A percentile compares a stretch with the other conserved stretches of the same genome.
Conservation (phyloP, 768 basidiomycete genomes). For the Tubosaeta sp. region DNA sequence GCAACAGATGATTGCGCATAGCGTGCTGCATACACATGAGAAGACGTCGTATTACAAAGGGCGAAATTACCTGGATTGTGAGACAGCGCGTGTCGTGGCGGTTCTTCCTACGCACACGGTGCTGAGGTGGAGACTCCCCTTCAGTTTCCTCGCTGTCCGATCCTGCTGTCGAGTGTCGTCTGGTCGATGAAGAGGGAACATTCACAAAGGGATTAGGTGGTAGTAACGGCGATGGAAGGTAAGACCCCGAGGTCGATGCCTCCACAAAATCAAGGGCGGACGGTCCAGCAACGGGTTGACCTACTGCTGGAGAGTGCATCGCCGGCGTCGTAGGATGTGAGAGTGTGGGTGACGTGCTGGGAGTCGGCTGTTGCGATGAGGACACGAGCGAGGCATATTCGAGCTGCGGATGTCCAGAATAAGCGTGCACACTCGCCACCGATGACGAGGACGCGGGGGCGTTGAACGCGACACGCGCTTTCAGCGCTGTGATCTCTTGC, state of each 20-base stretch:
- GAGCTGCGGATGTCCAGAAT: constrained; percentile 4
- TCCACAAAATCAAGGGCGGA: constrained; percentile 6
- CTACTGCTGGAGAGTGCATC: constrained; percentile 15
- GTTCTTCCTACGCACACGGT: constrained; percentile 44
- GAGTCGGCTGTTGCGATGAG: constrained; percentile 27
- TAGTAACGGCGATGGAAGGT: constrained; percentile 16
- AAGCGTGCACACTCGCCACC: not conserved
- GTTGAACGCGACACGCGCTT: constrained; percentile 34
- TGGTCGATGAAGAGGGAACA: constrained; percentile 9
- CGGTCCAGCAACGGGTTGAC: constrained; percentile 11
- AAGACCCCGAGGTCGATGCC: not conserved
- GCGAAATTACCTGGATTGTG: constrained; percentile 55
- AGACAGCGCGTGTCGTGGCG: constrained; percentile 63
- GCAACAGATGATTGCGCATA: constrained; percentile 62
- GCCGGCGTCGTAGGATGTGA: constrained; percentile 27
- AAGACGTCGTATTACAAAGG: not conserved
- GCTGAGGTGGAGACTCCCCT: constrained; percentile 32
- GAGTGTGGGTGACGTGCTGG: constrained; percentile 26
- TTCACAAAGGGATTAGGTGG: constrained; percentile 20
- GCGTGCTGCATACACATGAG: constrained; percentile 50
- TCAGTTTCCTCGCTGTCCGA: constrained; percentile 37
- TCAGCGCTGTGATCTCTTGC: constrained; percentile 46
- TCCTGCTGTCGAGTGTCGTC: constrained; percentile 29
- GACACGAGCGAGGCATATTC: constrained; percentile 3
- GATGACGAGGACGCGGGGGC: constrained; percentile 6